Percentiles rank a stretch among this genome's conserved stretches.
Evolutionary conservation across 257 asterid species (phyloP).

Genomic region (Solanum neorickii): DNA sequence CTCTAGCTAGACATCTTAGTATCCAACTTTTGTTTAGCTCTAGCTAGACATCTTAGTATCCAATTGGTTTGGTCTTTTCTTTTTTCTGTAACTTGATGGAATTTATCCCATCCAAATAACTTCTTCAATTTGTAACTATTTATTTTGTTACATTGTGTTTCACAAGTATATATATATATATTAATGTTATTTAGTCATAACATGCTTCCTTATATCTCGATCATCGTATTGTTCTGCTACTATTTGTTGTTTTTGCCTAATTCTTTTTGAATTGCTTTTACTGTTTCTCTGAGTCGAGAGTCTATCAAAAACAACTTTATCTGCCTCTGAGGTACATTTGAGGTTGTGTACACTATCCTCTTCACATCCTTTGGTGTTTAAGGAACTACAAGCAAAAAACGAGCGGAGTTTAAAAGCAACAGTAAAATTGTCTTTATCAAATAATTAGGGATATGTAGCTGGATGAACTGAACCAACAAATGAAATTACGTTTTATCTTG

Average conservation of each 20-base stretch:
- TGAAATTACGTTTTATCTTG: not conserved
- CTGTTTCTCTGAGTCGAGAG: not conserved
- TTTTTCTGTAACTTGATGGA: not conserved
- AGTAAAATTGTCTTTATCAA: not conserved
- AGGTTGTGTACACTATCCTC: not conserved
- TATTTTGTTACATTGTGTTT: not conserved
- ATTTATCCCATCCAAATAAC: not conserved
- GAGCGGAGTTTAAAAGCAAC: not conserved
- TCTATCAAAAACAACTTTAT: not conserved
- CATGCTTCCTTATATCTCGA: not conserved
- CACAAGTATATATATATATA: not conserved
- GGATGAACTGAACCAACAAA: not conserved
- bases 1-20: not conserved
- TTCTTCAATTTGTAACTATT: not conserved
- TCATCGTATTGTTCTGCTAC: not conserved
- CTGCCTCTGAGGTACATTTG: not conserved
- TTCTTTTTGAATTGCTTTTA: not conserved
- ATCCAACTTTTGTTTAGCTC: not conserved
- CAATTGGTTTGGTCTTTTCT: not conserved
- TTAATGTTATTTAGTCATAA: not conserved
- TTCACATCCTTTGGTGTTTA: not conserved
- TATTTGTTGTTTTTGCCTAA: not conserved
- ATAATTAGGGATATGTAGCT: not conserved
- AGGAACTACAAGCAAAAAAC: not conserved
- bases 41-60: not conserved